Evolutionary conservation across 2,329 filamentous ascomycete genomes (phyloP), one percentile per base, ranked within the genome.

Genomic region (Ophiocordyceps unilateralis): DNA sequence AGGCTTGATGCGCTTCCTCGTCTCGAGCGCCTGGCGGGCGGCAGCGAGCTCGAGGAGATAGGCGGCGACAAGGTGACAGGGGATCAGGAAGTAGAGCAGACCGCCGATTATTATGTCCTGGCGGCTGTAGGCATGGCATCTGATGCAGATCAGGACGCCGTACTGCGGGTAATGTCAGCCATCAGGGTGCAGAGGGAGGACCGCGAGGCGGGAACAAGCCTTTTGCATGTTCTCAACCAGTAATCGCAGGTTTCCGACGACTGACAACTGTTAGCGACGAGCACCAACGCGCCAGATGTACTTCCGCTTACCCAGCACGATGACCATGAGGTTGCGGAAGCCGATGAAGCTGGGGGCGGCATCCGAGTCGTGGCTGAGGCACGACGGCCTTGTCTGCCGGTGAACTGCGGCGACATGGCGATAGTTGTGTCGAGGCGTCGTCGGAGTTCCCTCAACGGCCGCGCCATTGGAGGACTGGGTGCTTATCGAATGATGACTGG

Each of bases 181-280:
- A 42, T 36, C 20, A n/a, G n/a, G n/a, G n/a, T n/a, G 30, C 20
- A 5, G 28, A 20, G n/a, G 10, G 17, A 17, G 23, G 19, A 32
- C 4, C 7, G 8, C 7, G 15, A 6, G 11, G 15, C 7, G 19
- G 43, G 19, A 49, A 49, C 47, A 57, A 85, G 23, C 84, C 72
- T 95, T 95, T 68, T 89, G 84, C 51, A 89, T 85, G 58, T 98
- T 98, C 63, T 96, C 91, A 56, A 98, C 87, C 66, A 96, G 85
- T 54, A 98, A 70, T 49, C 91, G 80, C 42, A 98, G 64, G 58
- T 98, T 98, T 54, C 88, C 91, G 41, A 89, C 86, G 55, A 96
- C 85, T 87, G 47, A 34, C 38, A 41, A 46, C 45, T 45, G 51
- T 52, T 43, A 53, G 44, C 45, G 47, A 47, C 45, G 46, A 3